These are phyloP conservation scores for Tremellales sp. DNA, from an alignment of 1,284 basidiomycete species.

Conservation along the genomic window DNA sequence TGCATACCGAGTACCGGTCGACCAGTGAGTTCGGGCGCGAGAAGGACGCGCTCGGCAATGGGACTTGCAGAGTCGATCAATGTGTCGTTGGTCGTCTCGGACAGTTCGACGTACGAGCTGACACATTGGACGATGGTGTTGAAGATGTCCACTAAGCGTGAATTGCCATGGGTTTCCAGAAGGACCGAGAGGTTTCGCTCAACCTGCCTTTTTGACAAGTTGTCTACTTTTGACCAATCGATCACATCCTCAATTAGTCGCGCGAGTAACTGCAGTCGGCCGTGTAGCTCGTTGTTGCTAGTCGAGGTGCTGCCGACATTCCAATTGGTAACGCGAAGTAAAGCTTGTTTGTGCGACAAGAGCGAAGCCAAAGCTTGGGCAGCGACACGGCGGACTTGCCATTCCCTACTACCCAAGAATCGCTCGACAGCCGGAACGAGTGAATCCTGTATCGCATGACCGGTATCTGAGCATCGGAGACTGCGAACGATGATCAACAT, in stretches of 20 bases:
- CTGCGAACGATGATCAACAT: conserved; percentile 43
- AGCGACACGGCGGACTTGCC: conserved; percentile 41
- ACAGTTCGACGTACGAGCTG: background rate
- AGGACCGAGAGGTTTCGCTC: background rate
- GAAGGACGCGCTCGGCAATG: background rate
- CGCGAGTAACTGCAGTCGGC: conserved; percentile 27
- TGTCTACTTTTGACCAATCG: conserved; percentile 13
- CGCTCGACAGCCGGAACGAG: conserved; percentile 20
- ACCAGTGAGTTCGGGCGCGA: background rate
- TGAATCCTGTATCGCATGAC: conserved; percentile 17
- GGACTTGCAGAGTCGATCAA: too few relatives aligned
- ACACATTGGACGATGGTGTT: background rate
- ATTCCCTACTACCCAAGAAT: conserved; percentile 30
- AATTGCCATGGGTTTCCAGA: background rate
- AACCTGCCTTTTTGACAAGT: background rate
- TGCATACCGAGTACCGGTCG: background rate
- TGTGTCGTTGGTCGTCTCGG: background rate
- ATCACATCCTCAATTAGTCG: conserved; percentile 32
- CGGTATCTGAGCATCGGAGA: conserved; percentile 29
- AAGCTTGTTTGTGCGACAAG: conserved; percentile 18
- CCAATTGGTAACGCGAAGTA: conserved; percentile 12
- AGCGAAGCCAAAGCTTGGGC: conserved; percentile 43
- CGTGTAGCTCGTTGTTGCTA: conserved; percentile 32
- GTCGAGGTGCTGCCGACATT: conserved; percentile 4
- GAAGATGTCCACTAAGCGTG: background rate